A percentile compares a stretch with the other conserved stretches of the same genome.
phyloP scores from a whole-genome alignment of 179 eudicot genomes.

The Corrigiola litoralis region DNA sequence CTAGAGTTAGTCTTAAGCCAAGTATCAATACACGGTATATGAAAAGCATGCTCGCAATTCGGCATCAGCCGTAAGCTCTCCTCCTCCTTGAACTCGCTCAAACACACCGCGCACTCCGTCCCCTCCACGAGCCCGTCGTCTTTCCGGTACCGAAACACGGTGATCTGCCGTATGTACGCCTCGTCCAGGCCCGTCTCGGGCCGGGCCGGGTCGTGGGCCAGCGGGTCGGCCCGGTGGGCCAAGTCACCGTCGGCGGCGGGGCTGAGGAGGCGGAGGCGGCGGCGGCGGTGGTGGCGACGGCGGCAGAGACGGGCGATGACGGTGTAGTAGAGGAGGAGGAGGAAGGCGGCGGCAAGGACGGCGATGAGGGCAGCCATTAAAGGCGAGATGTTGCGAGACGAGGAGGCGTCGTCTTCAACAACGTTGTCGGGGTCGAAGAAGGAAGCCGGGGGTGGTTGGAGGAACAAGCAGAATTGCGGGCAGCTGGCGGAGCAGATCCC shows the following conservation, averaged over 20 bases:
- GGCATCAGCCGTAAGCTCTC: conserved; percentile 70
- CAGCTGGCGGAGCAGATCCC: conserved; percentile 49
- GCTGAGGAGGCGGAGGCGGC: background rate
- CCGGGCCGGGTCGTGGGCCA: conserved; percentile 29
- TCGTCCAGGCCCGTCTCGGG: conserved; percentile 46
- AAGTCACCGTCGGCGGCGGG: background rate
- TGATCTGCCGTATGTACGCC: conserved; percentile 51
- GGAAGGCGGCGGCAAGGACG: conserved; percentile 58
- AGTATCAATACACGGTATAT: conserved; percentile 62
- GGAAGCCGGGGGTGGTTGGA: conserved; percentile 50
- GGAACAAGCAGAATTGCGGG: conserved; percentile 53
- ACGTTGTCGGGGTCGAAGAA: background rate
- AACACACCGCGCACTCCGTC: conserved; percentile 69
- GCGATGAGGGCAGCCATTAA: conserved; percentile 62
- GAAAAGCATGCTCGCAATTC: conserved; percentile 78
- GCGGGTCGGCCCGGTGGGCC: conserved; percentile 22
- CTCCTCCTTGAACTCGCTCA: conserved; percentile 57
- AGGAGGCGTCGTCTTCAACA: conserved; percentile 5
- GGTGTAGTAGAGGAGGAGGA: conserved; percentile 62
- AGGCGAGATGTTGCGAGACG: conserved; percentile 48
- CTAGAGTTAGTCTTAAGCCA: conserved; percentile 69
- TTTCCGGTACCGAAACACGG: conserved; percentile 45
- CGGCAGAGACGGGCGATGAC: conserved; percentile 55
- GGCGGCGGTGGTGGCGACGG: conserved; percentile 9
- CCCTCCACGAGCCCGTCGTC: conserved; percentile 55